Percentiles rank a stretch among this genome's conserved stretches.
Evolutionary conservation across 352 stramenopile species (phyloP).

Genomic region (Phytopythium cucurbitacearum): DNA sequence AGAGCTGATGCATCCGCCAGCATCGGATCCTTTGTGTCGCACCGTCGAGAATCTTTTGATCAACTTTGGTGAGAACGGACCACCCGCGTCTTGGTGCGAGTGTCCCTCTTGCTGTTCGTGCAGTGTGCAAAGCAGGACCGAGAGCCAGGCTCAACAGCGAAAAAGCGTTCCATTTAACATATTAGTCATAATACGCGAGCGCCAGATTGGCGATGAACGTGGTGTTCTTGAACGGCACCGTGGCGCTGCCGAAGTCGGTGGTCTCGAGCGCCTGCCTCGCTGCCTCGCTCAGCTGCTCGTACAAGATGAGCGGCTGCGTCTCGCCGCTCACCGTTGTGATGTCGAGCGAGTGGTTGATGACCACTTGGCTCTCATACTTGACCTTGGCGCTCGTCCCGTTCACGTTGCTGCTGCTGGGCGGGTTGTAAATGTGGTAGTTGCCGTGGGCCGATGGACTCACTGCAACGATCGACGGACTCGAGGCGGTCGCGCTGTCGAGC

Average conservation of each 20-base stretch:
- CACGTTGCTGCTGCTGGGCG: constrained; percentile 11
- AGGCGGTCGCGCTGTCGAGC: constrained; percentile 16
- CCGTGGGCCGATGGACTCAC: constrained; percentile 17
- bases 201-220: constrained; percentile 20
- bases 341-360: constrained; percentile 14
- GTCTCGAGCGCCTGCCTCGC: constrained; percentile 13
- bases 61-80: too few species aligned
- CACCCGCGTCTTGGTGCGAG: too few species aligned
- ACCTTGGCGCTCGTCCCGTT: constrained; percentile 17
- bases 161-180: too few species aligned
- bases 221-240: constrained; percentile 19
- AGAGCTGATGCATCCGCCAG: too few species aligned
- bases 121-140: too few species aligned
- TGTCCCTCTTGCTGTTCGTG: too few species aligned
- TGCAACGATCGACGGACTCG: constrained; percentile 17
- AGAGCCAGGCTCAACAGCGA: too few species aligned
- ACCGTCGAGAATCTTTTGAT: too few species aligned
- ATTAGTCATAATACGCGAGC: too few species aligned
- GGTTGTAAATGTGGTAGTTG: constrained; percentile 22
- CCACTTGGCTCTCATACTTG: constrained; percentile 7
- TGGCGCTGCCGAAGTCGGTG: constrained; percentile 11
- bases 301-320: constrained; percentile 15
- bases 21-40: too few species aligned
- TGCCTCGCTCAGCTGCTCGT: constrained; percentile 10
- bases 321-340: constrained; percentile 11